Conservation (phyloP, 768 basidiomycete genomes). For the Rhizopogon salebrosus region DNA sequence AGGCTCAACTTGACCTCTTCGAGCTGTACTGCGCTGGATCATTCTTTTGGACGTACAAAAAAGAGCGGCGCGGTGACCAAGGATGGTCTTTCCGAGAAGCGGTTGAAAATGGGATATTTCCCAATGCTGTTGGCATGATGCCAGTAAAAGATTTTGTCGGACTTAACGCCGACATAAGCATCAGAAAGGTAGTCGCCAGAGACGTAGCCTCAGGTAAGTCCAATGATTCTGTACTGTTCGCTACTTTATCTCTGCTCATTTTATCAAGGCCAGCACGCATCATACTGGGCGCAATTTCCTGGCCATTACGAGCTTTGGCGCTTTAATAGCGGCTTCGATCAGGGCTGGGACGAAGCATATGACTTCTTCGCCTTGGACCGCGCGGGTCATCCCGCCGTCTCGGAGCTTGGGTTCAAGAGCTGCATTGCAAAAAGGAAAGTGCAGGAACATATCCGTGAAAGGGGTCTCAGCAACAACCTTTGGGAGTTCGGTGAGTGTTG, state of each 20-base stretch:
- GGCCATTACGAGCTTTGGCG: slow-evolving; percentile 63
- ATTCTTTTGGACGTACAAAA: slow-evolving; percentile 87
- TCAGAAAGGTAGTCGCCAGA: slow-evolving; percentile 25
- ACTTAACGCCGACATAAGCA: slow-evolving; percentile 14
- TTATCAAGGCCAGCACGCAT: slow-evolving; percentile 31
- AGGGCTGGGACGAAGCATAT: slow-evolving; percentile 72
- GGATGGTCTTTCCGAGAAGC: slow-evolving; percentile 76
- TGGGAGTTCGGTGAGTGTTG: slow-evolving; percentile 62
- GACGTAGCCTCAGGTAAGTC: slow-evolving; percentile 29
- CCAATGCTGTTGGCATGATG: slow-evolving; percentile 41
- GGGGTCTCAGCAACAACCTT: slow-evolving; percentile 35
- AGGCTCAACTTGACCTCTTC: slow-evolving; percentile 62
- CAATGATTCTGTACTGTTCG: slow-evolving; percentile 2
- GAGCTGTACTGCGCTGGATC: slow-evolving; percentile 63
- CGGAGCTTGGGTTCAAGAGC: slow-evolving; percentile 60
- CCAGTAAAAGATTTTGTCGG: slow-evolving; percentile 16
- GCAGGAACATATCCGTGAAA: slow-evolving; percentile 36
- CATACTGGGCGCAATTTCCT: slow-evolving; percentile 42
- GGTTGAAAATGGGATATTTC: slow-evolving; percentile 56
- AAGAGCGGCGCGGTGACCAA: slow-evolving; percentile 55
- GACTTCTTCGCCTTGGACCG: slow-evolving; percentile 39
- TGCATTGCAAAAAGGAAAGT: slow-evolving; percentile 50
- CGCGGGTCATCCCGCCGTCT: slow-evolving; percentile 23
- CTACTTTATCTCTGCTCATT: slow-evolving; percentile 12
- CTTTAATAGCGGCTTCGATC: slow-evolving; percentile 58